Evolutionary conservation across 139 green algal species (phyloP).

Genomic region (Chlorella sp.): DNA sequence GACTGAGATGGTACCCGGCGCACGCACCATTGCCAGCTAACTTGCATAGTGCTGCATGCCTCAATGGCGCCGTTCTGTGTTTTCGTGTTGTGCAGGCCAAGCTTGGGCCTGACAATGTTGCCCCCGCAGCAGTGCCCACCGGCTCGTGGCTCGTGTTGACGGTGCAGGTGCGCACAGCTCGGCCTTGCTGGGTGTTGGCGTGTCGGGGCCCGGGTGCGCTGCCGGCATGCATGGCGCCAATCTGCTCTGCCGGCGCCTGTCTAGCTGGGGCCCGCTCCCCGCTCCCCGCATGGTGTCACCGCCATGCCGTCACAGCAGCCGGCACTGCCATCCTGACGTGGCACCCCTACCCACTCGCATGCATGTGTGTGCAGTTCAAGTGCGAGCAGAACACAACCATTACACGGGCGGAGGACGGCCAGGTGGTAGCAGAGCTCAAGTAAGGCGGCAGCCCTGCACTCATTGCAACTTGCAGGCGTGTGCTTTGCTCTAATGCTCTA

Average conservation of each 20-base stretch:
- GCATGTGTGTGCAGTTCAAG: conserved; percentile 12
- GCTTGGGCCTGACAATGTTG: not conserved
- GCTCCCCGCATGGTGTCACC: not conserved
- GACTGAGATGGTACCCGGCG: not conserved
- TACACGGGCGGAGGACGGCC: conserved; percentile 11
- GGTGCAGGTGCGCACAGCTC: not conserved
- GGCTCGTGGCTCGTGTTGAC: conserved; percentile 25
- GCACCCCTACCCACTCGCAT: no score
- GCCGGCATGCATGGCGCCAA: no score
- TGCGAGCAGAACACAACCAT: conserved; percentile 5
- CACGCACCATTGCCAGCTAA: no score
- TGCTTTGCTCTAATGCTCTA: no score
- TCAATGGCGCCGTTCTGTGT: no score
- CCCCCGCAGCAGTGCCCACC: not conserved
- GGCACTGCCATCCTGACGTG: no score
- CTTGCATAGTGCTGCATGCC: no score
- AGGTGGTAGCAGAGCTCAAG: conserved; percentile 36
- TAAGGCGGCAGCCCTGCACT: not conserved
- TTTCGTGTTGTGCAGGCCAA: not conserved
- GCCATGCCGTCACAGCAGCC: no score
- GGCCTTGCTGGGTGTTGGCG: no score
- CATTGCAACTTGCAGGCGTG: no score
- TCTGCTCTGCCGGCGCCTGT: no score
- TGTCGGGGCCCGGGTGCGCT: no score
- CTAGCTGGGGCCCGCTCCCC: not conserved